Evolutionary conservation across 257 asterid genomes (phyloP).

Genomic region (Scutellaria galericulata): DNA sequence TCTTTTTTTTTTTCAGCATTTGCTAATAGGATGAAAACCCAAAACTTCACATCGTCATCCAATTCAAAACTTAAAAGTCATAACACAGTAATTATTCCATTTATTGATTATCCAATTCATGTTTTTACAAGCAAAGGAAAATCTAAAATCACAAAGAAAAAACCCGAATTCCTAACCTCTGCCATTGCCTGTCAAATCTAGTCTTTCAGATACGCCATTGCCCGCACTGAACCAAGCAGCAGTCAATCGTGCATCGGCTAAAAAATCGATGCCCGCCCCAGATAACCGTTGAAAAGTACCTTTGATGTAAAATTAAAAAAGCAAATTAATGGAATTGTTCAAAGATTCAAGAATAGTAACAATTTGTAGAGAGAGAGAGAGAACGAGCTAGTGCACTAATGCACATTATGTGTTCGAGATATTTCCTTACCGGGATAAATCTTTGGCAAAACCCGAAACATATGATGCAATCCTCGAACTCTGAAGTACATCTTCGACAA

Average conservation of each 20-base stretch:
- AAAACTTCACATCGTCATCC: constrained; percentile 3
- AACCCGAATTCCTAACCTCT: constrained; percentile 49
- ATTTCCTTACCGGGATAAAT: constrained; percentile 48
- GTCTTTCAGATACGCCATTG: constrained; percentile 28
- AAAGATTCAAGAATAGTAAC: not conserved
- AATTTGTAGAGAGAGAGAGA: not conserved
- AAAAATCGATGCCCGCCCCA: constrained; percentile 36
- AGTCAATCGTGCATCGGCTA: constrained; percentile 34
- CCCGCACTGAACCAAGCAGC: constrained; percentile 34
- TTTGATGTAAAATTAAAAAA: constrained; percentile 18
- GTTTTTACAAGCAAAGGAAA: not conserved
- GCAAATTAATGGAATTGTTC: constrained; percentile 6
- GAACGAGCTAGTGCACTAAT: not conserved
- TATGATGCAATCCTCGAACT: constrained; percentile 50
- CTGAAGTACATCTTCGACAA: constrained; percentile 50
- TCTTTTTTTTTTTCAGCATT: not conserved
- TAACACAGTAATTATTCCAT: not conserved
- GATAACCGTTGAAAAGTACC: constrained; percentile 34
- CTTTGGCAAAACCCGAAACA: constrained; percentile 41
- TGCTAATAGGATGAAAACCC: not conserved
- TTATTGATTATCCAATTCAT: not conserved
- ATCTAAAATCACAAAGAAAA: not conserved
- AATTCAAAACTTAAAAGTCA: constrained; percentile 1
- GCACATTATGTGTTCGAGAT: not conserved
- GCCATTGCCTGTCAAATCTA: constrained; percentile 37